Evolutionary conservation across 2,329 filamentous ascomycete species (phyloP).

Genomic region (Monosporascus sp.): DNA sequence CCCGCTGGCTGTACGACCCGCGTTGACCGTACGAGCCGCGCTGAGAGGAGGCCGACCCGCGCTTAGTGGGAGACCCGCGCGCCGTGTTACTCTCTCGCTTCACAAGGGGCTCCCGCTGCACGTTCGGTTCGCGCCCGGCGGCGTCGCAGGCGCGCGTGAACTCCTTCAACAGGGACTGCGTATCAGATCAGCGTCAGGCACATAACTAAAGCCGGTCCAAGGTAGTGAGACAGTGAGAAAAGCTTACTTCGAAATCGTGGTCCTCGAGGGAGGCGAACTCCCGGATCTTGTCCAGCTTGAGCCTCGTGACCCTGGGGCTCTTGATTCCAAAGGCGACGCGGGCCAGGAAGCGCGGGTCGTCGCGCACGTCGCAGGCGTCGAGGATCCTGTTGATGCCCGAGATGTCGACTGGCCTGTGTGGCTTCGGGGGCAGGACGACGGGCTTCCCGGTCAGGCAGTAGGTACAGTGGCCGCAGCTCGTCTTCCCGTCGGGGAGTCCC

Average conservation of each 20-base stretch:
- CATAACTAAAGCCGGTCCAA: background rate
- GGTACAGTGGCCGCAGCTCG: conserved; percentile 52
- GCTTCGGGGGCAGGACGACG: conserved; percentile 34
- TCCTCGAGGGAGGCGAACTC: conserved; percentile 51
- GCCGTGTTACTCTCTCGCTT: background rate
- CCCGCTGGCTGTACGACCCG: background rate
- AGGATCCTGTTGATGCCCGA: conserved; percentile 40
- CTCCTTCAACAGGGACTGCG: conserved; percentile 21
- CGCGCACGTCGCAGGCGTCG: conserved; percentile 37
- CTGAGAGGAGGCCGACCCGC: background rate
- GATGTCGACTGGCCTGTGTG: conserved; percentile 33
- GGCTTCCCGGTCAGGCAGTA: conserved; percentile 36
- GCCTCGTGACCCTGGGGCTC: conserved; percentile 47
- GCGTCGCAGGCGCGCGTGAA: conserved; percentile 24
- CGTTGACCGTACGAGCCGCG: background rate
- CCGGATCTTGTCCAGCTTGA: conserved; percentile 40
- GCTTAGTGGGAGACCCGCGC: background rate
- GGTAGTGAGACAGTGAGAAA: conserved; percentile 2
- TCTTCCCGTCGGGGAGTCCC: conserved; percentile 35
- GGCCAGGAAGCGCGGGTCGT: conserved; percentile 56
- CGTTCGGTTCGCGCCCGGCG: background rate
- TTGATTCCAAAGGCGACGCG: conserved; percentile 58
- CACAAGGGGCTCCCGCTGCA: background rate
- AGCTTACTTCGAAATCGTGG: conserved; percentile 46
- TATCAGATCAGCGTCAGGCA: conserved; percentile 2